Base-by-base conservation (phyloP, 2,329 filamentous ascomycete genomes). In the Rhynchosporium agropyri region DNA sequence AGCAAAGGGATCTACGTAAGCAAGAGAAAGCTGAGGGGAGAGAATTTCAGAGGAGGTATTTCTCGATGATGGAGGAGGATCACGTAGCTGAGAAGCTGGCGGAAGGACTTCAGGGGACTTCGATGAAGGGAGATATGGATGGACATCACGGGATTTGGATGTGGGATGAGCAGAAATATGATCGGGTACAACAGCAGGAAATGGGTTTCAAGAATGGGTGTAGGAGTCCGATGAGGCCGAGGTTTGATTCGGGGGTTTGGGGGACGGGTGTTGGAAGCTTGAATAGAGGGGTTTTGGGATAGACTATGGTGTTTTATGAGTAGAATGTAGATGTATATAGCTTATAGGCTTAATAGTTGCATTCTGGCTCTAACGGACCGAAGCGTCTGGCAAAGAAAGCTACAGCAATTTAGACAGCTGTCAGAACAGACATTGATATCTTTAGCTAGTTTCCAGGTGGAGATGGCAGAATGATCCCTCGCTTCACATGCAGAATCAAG, bases 1-100 rank as follows among this genome's bases (percentile, higher is more conserved):
- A 89, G 40, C 94, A 98, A 80, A 86, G 92, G 20, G 90, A 84
- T 75, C 82, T 86, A 79, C 86, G 93, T 65, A 86, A 85, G 75
- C 80, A 84, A 70, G 93, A 97, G 76, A 86, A 85, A 71, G 81
- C 83, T 6, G 89, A 92, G 69, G 87, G 88, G 31, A 83, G 82
- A 48, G 81, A 86, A 49, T 98, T 94, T 91, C 84, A 91, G 70
- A 84, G 92, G 49, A 83, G 89, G 62, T 98, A 95, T 79, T 99
- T 98, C 78, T 85, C 80, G 63, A 71, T 75, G 70, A 71, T 83
- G 73, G 65, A 80, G 78, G 72, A 81, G 64, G 78, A 79, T 59
- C 65, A 66, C 4, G 70, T 73, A 7, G 79, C 82, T 63, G 73
- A 76, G 63, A 72, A 72, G 49, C 71, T 84, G 48, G 77, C 76